Evolutionary conservation across 768 basidiomycete genomes (phyloP).

Genomic region (Inosperma sp.): DNA sequence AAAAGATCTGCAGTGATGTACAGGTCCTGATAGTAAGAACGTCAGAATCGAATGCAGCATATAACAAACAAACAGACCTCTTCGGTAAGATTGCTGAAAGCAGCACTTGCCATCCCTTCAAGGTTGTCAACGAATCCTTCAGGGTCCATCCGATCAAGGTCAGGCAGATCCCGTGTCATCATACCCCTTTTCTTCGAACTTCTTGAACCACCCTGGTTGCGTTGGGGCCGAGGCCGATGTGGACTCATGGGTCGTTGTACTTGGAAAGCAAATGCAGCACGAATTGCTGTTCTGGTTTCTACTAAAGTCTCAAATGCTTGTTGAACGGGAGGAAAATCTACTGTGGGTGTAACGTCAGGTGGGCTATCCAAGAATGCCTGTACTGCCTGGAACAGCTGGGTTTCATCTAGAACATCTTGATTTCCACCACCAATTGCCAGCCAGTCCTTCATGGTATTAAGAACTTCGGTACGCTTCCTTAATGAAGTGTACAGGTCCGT

Average conservation of each 20-base stretch:
- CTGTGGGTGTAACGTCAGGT: slow-evolving; percentile 42
- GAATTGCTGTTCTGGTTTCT: slow-evolving; percentile 39
- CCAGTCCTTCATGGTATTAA: slow-evolving; percentile 70
- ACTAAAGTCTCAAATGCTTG: slow-evolving; percentile 45
- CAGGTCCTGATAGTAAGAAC: slow-evolving; percentile 50
- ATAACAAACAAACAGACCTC: slow-evolving; percentile 43
- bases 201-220: slow-evolving; percentile 19
- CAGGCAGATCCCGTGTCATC: slow-evolving; percentile 48
- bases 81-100: slow-evolving; percentile 71
- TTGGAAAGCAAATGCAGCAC: slow-evolving; percentile 47
- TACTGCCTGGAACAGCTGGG: slow-evolving; percentile 55
- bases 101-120: slow-evolving; percentile 71
- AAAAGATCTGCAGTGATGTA: slow-evolving; percentile 73
- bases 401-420: slow-evolving; percentile 73
- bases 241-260: slow-evolving; percentile 54
- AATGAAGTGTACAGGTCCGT: slow-evolving; percentile 48
- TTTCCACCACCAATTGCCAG: slow-evolving; percentile 67
- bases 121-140: slow-evolving; percentile 75
- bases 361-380: slow-evolving; percentile 54
- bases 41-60: slow-evolving; percentile 5
- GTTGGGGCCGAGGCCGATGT: slow-evolving; percentile 23
- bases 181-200: slow-evolving; percentile 33
- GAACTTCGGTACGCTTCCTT: slow-evolving; percentile 54
- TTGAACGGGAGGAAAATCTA: slow-evolving; percentile 41
- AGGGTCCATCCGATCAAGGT: slow-evolving; percentile 57